Evolutionary conservation across 108 stramenopile genomes (phyloP).

Genomic region (Conticribra weissflogii): DNA sequence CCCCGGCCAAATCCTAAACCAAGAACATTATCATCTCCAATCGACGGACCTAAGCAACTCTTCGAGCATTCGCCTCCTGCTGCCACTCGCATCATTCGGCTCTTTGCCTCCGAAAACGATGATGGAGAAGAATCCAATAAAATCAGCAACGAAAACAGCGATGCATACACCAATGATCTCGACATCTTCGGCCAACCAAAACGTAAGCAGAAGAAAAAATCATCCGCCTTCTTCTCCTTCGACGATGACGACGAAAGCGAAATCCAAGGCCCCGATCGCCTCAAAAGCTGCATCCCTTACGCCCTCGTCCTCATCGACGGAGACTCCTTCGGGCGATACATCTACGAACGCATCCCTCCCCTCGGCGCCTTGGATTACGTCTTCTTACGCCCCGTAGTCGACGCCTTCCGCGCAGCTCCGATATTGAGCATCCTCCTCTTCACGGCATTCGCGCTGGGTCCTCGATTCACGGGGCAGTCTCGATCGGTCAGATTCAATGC

Average conservation of each 20-base stretch:
- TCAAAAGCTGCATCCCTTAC: slow-evolving; percentile 57
- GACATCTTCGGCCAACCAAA: slow-evolving; percentile 45
- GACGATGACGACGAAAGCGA: slow-evolving; percentile 38
- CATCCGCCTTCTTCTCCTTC: slow-evolving; percentile 1
- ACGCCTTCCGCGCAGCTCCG: slow-evolving; percentile 53
- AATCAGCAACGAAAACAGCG: slow-evolving; percentile 21
- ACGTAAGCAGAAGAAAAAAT: slow-evolving; percentile 5
- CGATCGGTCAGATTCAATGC: slow-evolving; percentile 78
- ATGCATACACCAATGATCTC: slow-evolving; percentile 31
- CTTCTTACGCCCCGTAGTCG: slow-evolving; percentile 61
- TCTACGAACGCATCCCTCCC: slow-evolving; percentile 76
- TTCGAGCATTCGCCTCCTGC: too few species aligned
- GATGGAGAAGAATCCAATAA: too few species aligned
- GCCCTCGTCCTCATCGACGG: slow-evolving; percentile 54
- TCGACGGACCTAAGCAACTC: too few species aligned
- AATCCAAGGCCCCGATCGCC: slow-evolving; percentile 39
- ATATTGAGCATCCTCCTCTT: slow-evolving; percentile 73
- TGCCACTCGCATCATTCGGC: not conserved
- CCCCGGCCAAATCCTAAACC: too few species aligned
- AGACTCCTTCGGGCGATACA: slow-evolving; percentile 73
- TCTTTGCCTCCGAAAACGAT: not conserved
- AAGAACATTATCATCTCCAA: too few species aligned
- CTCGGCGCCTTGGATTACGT: slow-evolving; percentile 62
- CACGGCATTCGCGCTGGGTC: slow-evolving; percentile 61
- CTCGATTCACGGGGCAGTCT: slow-evolving; percentile 60